Evolutionary conservation across 345 rosid genomes (phyloP), one percentile per base, ranked within the genome.

Genomic region (Passiflora organensis): DNA sequence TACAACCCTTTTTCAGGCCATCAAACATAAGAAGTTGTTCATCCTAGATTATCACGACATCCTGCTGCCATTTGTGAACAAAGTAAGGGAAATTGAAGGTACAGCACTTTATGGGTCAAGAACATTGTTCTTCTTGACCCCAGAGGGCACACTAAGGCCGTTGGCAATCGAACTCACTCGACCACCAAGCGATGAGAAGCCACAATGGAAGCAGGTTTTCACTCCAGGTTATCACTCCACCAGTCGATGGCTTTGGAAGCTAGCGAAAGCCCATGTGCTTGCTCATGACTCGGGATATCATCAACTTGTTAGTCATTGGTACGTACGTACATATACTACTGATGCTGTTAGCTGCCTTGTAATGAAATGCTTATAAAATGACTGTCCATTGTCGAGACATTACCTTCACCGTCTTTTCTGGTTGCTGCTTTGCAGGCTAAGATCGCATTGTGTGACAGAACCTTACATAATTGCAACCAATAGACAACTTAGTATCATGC

Each of bases 271-370:
- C 18, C 96, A 86, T 50, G 87, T 48, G 12, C 70, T 79, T 32
- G 64, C 89, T 21, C 89, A 82, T 43, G 91, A 89, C 13, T 69
- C 91, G 2, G 81, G 78, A 17, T 70, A 72, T 59, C 90, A 88
- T 52, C 82, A 88, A 53, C 90, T 88, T 46, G 63, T 83, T 39
- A 76, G 75, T 37, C 95, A 89, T 54, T 89, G 96, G 90, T 88
- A 77, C 2, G 48, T 19, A 19, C 28, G 6, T 46, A 20, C 17
- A 11, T 9, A 13, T 46, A 9, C 4, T 18, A 13, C 4, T n/a
- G 10, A 46, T 37, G 41, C 41, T 37, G 41, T 9, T 37, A 37
- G n/a, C n/a, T n/a, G n/a, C n/a, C n/a, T n/a, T n/a, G n/a, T n/a
- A n/a, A n/a, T n/a, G n/a, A n/a, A n/a, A n/a, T n/a, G n/a, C n/a